These are phyloP conservation scores for Fusarium chuoi DNA, from an alignment of 2,329 filamentous ascomycete genomes.

Conservation along the genomic window DNA sequence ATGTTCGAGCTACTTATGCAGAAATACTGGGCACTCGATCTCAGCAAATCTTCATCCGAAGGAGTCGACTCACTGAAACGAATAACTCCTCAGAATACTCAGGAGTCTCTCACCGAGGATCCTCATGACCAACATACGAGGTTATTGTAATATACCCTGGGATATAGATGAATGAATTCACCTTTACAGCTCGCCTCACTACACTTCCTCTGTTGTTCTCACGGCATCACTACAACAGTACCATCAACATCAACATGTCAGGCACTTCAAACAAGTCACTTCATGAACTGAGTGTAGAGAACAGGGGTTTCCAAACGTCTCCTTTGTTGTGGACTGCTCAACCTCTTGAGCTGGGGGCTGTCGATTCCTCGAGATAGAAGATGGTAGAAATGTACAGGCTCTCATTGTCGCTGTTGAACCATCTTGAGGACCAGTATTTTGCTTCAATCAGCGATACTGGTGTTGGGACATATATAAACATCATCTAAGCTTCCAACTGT, in stretches of 20 bases:
- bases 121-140: background rate
- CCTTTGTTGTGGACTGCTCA: background rate
- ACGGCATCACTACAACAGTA: background rate
- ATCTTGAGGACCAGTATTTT: background rate
- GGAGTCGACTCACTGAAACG: too few relatives aligned
- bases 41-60: too few relatives aligned
- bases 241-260: background rate
- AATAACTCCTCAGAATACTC: too few relatives aligned
- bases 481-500: background rate
- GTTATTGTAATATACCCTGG: background rate
- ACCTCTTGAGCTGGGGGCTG: background rate
- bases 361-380: background rate
- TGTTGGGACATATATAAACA: background rate
- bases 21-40: too few relatives aligned
- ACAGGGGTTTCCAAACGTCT: background rate
- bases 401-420: background rate
- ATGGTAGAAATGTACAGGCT: background rate
- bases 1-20: too few relatives aligned
- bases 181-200: background rate
- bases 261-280: background rate
- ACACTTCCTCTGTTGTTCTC: background rate
- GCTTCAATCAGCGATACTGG: background rate
- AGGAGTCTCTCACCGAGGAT: too few relatives aligned
- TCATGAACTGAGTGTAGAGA: background rate
- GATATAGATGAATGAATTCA: background rate